Conservation (phyloP, 345 rosid species). For the Angophora floribunda region DNA sequence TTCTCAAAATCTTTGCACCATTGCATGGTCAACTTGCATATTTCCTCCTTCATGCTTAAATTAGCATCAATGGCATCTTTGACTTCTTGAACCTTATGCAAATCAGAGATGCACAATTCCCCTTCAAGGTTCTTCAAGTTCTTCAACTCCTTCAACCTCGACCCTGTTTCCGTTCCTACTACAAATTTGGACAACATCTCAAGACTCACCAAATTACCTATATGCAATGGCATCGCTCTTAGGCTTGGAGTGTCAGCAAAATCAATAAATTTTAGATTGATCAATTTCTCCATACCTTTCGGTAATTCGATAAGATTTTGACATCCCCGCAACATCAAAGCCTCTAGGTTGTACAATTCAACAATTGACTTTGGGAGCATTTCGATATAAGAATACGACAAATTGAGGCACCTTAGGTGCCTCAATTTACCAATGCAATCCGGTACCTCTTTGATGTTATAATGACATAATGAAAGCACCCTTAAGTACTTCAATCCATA, state of each 20-base stretch:
- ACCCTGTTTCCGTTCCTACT: background rate
- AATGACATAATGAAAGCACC: accelerated
- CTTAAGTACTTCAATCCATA: accelerated
- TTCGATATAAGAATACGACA: accelerated
- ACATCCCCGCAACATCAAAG: background rate
- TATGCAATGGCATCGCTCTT: background rate
- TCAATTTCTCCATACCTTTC: background rate
- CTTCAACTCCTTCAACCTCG: background rate
- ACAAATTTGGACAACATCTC: background rate
- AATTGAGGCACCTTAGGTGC: background rate
- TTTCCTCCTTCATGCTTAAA: background rate
- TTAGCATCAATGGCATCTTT: background rate
- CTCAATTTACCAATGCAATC: background rate
- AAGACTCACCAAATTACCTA: background rate
- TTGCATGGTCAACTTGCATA: background rate
- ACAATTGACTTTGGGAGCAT: background rate
- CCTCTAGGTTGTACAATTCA: background rate
- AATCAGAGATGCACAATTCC: background rate
- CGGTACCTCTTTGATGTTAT: accelerated
- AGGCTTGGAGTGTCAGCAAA: accelerated
- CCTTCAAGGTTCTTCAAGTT: background rate
- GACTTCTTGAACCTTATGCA: background rate
- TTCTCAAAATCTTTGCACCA: background rate
- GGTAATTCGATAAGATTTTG: accelerated
- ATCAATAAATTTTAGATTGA: background rate